Evolutionary conservation across 2,329 filamentous ascomycete genomes (phyloP), one percentile per base, ranked within the genome.

Genomic region (Stagonosporopsis vannaccii): DNA sequence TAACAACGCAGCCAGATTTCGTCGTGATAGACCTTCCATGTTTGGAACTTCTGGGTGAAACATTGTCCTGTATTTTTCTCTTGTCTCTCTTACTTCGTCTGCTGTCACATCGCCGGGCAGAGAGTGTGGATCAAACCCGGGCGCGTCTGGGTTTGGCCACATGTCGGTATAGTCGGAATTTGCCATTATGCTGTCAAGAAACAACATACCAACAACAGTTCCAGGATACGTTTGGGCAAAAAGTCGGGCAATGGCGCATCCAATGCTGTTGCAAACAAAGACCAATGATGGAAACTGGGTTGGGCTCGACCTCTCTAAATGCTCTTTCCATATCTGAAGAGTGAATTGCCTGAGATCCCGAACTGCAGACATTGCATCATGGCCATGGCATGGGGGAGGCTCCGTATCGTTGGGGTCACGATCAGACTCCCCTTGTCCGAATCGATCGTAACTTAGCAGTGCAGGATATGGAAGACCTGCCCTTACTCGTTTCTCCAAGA

Each of bases 161-260:
- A 86, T 58, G 6, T 80, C 81, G 1, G 84, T 78, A 26, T 84
- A 82, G 61, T 87, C 81, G 0, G 80, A 80, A 64, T 86, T 84
- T 15, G 84, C 82, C 67, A 87, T 80, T 59, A 85, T 82, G 32
- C 80, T 84, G 65, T 87, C 85, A 1, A 87, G 79, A 8, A 86
- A 78, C 1, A 87, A 51, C 30, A 82, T 69, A 0, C 75, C 83
- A 0, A 76, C 73, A 0, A 84, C 79, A 0, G 73, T 76, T 2
- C 77, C 75, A 0, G 81, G 79, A 47, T 84, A 78, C 1, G 70
- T 67, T 46, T 80, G 73, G 1, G 82, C 79, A 63, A 82, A 85
- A 8, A 86, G 76, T 0, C 84, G 79, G 1, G 79, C 79, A 15
- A 86, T 70, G 3, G 80, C 77, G 60, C 81, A 82, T 40, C 83